A percentile compares a stretch with the other conserved stretches of the same genome.
phyloP scores from a whole-genome alignment of 2,329 filamentous ascomycete genomes.

The Venturia nashicola region DNA sequence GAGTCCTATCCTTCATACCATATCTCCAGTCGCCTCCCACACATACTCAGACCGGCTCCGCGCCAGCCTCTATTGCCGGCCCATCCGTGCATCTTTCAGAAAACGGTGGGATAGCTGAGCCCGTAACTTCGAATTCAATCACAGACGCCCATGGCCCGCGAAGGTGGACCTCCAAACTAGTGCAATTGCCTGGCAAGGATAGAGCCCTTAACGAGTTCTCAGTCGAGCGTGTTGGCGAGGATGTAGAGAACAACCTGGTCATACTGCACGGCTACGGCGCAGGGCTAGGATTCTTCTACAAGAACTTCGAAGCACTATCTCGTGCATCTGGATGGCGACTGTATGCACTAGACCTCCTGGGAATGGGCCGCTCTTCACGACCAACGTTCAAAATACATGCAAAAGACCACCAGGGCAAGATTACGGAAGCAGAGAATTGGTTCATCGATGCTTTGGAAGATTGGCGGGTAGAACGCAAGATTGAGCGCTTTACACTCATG shows the following conservation, averaged over 20 bases:
- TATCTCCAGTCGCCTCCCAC: constrained; percentile 62
- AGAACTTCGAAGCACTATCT: constrained; percentile 85
- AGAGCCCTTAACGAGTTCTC: constrained; percentile 87
- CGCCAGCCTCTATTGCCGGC: constrained; percentile 30
- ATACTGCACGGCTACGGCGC: constrained; percentile 97
- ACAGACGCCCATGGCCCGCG: constrained; percentile 66
- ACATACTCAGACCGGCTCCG: constrained; percentile 51
- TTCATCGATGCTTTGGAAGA: constrained; percentile 95
- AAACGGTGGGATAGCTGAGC: constrained; percentile 24
- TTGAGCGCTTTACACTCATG: constrained; percentile 85
- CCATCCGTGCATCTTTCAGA: constrained; percentile 28
- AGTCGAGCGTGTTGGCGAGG: constrained; percentile 69
- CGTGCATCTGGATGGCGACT: constrained; percentile 72
- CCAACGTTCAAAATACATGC: constrained; percentile 76
- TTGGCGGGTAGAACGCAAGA: constrained; percentile 78
- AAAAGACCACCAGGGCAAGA: constrained; percentile 68
- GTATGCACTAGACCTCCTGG: constrained; percentile 87
- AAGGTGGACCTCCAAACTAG: constrained; percentile 75
- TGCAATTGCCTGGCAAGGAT: constrained; percentile 73
- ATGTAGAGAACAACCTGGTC: constrained; percentile 73
- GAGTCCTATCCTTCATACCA: constrained; percentile 75
- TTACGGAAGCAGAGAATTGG: constrained; percentile 83
- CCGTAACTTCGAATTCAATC: constrained; percentile 28
- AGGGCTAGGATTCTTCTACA: constrained; percentile 94
- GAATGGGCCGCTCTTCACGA: constrained; percentile 81